Evolutionary conservation across 2,329 filamentous ascomycete species (phyloP).

Genomic region (Colletotrichum destructivum): DNA sequence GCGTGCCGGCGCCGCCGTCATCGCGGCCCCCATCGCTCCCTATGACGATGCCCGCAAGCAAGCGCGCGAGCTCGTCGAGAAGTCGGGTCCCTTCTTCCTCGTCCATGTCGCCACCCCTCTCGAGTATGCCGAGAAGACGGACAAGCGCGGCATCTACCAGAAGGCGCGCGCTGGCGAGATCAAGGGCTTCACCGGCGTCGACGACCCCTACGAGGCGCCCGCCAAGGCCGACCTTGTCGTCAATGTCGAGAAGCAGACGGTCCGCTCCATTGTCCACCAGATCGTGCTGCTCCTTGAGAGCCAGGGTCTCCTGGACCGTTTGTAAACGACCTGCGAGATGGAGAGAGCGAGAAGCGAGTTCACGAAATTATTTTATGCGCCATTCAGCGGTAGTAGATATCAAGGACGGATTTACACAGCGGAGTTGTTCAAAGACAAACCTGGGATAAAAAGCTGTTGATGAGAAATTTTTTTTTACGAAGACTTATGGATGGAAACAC

Average conservation of each 20-base stretch:
- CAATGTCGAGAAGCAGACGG: slow-evolving; percentile 87
- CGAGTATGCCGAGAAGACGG: slow-evolving; percentile 94
- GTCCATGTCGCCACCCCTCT: slow-evolving; percentile 95
- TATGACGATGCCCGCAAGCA: slow-evolving; percentile 84
- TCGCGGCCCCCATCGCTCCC: slow-evolving; percentile 95
- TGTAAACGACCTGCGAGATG: slow-evolving; percentile 54
- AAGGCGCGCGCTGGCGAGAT: slow-evolving; percentile 90
- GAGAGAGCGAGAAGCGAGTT: not conserved
- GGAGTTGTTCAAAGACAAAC: slow-evolving; percentile 15
- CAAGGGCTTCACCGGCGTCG: slow-evolving; percentile 98
- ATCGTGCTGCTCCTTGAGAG: slow-evolving; percentile 94
- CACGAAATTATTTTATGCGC: not conserved
- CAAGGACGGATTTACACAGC: slow-evolving; percentile 13
- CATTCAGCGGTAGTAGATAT: slow-evolving; percentile 17
- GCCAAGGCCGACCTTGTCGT: slow-evolving; percentile 87
- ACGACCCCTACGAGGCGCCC: slow-evolving; percentile 95
- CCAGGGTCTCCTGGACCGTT: slow-evolving; percentile 85
- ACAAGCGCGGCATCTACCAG: slow-evolving; percentile 91
- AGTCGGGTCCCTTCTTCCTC: slow-evolving; percentile 92
- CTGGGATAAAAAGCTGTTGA: slow-evolving; percentile 16
- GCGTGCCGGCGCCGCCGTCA: slow-evolving; percentile 92
- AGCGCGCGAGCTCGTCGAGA: slow-evolving; percentile 88
- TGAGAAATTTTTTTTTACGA: slow-evolving; percentile 6
- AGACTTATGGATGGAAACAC: not conserved
- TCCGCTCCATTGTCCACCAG: slow-evolving; percentile 95